Evolutionary conservation across 2,329 filamentous ascomycete species (phyloP), one percentile per base, ranked within the genome.

Genomic region (Botrytis deweyae): DNA sequence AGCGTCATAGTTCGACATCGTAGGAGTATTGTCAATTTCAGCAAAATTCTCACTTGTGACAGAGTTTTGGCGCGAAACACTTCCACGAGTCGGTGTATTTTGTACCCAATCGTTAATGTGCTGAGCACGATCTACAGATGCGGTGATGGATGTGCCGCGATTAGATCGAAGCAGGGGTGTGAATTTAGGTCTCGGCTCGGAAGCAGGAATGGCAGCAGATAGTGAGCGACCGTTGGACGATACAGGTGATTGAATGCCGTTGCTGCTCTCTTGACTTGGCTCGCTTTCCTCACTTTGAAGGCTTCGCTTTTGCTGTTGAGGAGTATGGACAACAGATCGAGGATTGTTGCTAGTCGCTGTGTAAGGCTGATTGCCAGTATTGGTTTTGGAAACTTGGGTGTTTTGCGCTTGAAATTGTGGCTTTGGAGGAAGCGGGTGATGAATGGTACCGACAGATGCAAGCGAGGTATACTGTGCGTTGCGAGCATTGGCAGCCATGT

Each of bases 81-180:
- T 63, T 44, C 42, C 46, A 36, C 63, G 61, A 44, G 70, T 72
- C 36, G 72, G 71, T 49, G 76, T 76, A 33, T 73, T 74, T 16
- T 75, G 70, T 36, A 77, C 70, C 76, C 74, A 79, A 8, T 72
- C 73, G 38, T 58, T 42, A n/a, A 75, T 55, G 44, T 78, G 78
- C 42, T 64, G 73, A 20, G 63, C 29, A 44, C 76, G 74, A 38
- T 76, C 77, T 29, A 75, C 75, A 33, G 42, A 72, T 38, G 72
- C 49, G 25, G 72, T 29, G 36, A 78, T 73, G 4, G 75, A 68
- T 40, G 77, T 75, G 8, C 78, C 77, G 67, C 74, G 75, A 44
- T 74, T 72, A 46, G 77, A 76, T 66, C 77, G 76, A 59, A 79
- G 74, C 36, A 68, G 64, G 29, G 75, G 77, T 49, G 77, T 78